These are phyloP conservation scores for Lipomyces chichibuensis DNA, from an alignment of 805 yeast genomes.

Conservation along the genomic window DNA sequence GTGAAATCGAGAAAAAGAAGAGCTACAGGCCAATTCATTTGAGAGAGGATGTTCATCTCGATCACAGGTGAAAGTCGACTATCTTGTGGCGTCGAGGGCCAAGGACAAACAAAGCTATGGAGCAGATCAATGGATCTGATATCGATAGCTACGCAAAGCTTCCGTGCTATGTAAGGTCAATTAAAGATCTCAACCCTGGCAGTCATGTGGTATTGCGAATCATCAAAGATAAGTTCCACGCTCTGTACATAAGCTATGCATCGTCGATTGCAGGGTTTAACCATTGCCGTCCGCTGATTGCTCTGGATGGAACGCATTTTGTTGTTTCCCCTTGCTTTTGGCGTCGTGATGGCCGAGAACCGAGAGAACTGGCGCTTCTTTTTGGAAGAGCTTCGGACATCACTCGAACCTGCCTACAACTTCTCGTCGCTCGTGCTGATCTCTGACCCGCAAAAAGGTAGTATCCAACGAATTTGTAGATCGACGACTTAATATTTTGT, in stretches of 20 bases:
- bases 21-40: background rate
- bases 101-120: background rate
- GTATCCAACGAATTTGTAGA: no score
- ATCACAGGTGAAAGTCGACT: constrained; percentile 1
- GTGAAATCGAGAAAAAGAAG: background rate
- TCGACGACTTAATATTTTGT: no score
- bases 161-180: background rate
- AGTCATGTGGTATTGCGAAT: background rate
- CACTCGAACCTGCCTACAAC: background rate
- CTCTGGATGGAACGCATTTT: background rate
- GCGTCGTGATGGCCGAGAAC: background rate
- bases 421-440: background rate
- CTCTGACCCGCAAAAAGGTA: background rate
- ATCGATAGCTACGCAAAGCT: background rate
- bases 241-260: background rate
- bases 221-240: background rate
- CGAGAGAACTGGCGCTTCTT: background rate
- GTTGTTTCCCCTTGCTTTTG: background rate
- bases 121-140: background rate
- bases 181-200: background rate
- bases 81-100: background rate
- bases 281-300: background rate
- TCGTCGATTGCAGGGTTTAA: background rate
- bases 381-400: background rate
- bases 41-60: background rate